Evolutionary conservation across 257 asterid genomes (phyloP), one percentile per base, ranked within the genome.

Genomic region (Ligustrum vulgare): DNA sequence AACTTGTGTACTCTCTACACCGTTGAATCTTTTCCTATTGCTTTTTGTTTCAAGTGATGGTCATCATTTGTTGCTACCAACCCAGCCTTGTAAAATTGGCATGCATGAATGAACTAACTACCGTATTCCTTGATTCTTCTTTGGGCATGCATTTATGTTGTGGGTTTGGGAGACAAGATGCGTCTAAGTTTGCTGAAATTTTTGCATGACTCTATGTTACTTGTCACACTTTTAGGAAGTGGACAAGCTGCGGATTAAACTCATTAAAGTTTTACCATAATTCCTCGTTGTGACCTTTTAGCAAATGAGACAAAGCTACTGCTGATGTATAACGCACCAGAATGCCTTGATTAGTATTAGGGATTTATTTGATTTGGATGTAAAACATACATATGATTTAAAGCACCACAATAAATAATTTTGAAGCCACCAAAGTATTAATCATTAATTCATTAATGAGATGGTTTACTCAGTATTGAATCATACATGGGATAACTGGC

Each of bases 121-220:
- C 34, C 34, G 28, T 33, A 6, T 12, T 22, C 25, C 69, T 51
- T 28, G 28, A 71, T 70, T n/a, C 2, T 58, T 39, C 64, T 51
- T 73, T 47, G 63, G 74, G 67, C 72, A 71, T 36, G 20, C 43
- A 65, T 72, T 64, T 9, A 20, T 60, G 47, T 22, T 74, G 16
- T 37, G 25, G 51, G 47, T 72, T 28, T 1, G 31, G 74, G 32
- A 70, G 68, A 49, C 8, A 65, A 33, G 51, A 33, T 66, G 56
- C 25, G 47, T 41, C 32, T 34, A 69, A 54, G 73, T 41, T 36
- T 15, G 25, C 39, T 63, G 71, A 72, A 56, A 67, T 76, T 54
- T 32, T 80, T 69, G 78, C 76, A 80, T 43, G 28, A 54, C 18
- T 63, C 43, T 11, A 12, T 71, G 66, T 54, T 36, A 15, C 58